These are phyloP conservation scores for Plasmodium knowlesi DNA, from an alignment of 169 alveolate genomes.

Conservation along the genomic window DNA sequence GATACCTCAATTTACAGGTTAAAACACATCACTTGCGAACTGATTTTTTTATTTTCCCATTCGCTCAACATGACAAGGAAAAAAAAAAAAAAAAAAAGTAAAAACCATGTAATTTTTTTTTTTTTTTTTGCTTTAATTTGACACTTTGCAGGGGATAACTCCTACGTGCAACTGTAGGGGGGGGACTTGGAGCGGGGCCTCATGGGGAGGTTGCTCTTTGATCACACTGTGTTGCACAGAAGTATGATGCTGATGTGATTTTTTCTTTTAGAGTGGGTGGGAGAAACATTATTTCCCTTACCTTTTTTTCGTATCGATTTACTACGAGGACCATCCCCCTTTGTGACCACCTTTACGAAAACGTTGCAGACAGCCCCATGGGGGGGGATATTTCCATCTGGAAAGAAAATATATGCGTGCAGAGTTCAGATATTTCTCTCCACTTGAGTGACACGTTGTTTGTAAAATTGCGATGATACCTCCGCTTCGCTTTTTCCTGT, in stretches of 20 bases:
- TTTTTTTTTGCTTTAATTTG: not conserved
- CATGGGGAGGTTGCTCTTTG: not conserved
- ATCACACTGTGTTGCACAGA: not conserved
- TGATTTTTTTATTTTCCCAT: not conserved
- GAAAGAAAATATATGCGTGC: not conserved
- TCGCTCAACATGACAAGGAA: not conserved
- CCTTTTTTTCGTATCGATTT: too few relatives aligned
- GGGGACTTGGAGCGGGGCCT: not conserved
- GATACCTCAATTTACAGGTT: slow-evolving; percentile 60
- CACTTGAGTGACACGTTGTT: not conserved
- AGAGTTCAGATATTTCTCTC: not conserved
- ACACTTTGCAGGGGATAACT: slow-evolving; percentile 24
- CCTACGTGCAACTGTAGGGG: slow-evolving; percentile 9
- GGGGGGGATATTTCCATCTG: not conserved
- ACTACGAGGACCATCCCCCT: not conserved
- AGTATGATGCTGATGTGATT: not conserved
- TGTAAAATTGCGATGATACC: not conserved
- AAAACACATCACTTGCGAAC: not conserved
- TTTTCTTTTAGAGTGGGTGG: too few relatives aligned
- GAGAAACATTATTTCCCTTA: not conserved
- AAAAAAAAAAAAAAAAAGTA: not conserved
- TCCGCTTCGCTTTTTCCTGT: not conserved
- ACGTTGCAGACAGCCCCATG: not conserved
- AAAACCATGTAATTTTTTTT: not conserved
- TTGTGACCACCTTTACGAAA: not conserved